Evolutionary conservation across 768 basidiomycete species (phyloP).

Genomic region (Tylopilus subfusipes): DNA sequence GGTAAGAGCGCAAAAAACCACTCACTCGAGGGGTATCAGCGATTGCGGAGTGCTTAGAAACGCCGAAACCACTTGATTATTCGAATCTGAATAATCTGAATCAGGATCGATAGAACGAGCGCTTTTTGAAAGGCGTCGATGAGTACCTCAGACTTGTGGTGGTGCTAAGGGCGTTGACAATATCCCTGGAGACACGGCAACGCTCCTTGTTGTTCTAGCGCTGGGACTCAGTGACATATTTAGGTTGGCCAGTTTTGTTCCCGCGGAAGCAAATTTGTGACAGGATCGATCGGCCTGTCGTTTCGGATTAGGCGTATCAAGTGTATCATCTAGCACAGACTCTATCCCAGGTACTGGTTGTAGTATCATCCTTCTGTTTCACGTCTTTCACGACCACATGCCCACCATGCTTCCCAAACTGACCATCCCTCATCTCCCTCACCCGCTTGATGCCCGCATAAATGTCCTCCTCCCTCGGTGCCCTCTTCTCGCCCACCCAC

Average conservation of each 20-base stretch:
- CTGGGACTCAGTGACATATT: background rate
- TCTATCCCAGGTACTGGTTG: background rate
- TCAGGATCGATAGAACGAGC: too few relatives aligned
- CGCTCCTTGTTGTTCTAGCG: background rate
- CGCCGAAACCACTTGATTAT: background rate
- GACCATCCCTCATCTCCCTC: constrained; percentile 28
- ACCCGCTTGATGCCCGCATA: constrained; percentile 25
- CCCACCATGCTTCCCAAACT: constrained; percentile 15
- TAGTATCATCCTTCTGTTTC: background rate
- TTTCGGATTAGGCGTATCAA: background rate
- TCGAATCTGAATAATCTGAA: too few relatives aligned
- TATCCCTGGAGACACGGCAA: background rate
- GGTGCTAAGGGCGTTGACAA: too few relatives aligned
- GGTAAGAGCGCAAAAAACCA: background rate
- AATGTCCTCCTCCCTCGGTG: constrained; percentile 44
- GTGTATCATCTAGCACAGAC: background rate
- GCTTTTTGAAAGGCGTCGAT: background rate
- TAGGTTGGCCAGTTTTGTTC: background rate
- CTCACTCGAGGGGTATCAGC: too few relatives aligned
- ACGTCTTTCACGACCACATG: background rate
- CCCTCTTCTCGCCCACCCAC: constrained; percentile 51
- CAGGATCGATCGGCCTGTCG: background rate
- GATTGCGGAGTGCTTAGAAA: too few relatives aligned
- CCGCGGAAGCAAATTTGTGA: constrained; percentile 9
- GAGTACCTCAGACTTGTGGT: background rate